Percentiles rank a stretch among this genome's conserved stretches.
These are phyloP conservation scores for Allomyces macrogynus DNA, from an alignment of 192 early-diverging fungal genomes.

Conservation along the genomic window DNA sequence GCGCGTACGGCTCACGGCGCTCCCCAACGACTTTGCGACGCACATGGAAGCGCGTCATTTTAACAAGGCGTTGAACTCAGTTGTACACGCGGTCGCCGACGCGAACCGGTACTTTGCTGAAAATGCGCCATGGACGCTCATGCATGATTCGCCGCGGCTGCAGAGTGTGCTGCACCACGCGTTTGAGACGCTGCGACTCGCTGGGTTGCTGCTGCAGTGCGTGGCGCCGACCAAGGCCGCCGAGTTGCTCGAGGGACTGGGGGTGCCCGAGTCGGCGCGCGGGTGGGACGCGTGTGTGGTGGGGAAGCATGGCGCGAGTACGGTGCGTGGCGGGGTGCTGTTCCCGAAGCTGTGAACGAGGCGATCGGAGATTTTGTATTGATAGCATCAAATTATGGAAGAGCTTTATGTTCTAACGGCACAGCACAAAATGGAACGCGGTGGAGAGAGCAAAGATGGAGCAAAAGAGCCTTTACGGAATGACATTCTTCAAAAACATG, in stretches of 20 bases:
- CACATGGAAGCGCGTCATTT: constrained; percentile 38
- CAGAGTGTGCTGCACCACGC: constrained; percentile 48
- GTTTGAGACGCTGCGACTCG: constrained; percentile 50
- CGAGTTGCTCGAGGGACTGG: constrained; percentile 42
- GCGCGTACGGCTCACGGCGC: constrained; percentile 4
- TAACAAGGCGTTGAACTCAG: constrained; percentile 27
- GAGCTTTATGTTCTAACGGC: no score
- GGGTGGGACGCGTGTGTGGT: constrained; percentile 14
- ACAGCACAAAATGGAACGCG: no score
- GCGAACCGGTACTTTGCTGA: constrained; percentile 54
- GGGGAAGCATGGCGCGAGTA: not conserved
- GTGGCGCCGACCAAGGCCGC: constrained; percentile 64
- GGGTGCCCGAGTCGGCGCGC: constrained; percentile 30
- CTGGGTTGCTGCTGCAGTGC: constrained; percentile 55
- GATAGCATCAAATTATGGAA: no score
- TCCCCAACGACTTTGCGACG: constrained; percentile 10
- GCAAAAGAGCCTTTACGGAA: no score
- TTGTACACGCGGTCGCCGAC: constrained; percentile 43
- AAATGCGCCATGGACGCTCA: constrained; percentile 62
- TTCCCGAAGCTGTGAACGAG: not conserved
- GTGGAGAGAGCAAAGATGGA: no score
- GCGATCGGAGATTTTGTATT: no score
- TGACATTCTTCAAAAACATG: constrained; percentile 29
- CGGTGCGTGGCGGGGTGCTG: not conserved
- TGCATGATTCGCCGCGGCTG: constrained; percentile 27